A percentile compares a stretch with the other conserved stretches of the same genome.
Evolutionary conservation across 2,329 filamentous ascomycete genomes (phyloP).

Genomic region (Cadophora malorum): DNA sequence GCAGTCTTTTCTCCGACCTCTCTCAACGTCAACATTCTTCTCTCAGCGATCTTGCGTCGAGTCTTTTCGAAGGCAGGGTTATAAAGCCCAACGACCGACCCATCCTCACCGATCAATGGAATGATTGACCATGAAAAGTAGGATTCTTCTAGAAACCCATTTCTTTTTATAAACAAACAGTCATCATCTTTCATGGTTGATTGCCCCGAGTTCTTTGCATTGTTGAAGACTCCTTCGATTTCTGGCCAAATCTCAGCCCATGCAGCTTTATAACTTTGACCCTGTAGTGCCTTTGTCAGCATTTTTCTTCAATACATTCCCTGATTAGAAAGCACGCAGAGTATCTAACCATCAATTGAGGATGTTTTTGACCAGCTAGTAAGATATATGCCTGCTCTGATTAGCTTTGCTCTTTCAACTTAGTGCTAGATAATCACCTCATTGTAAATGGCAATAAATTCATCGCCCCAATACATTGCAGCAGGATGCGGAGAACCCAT

Average conservation of each 20-base stretch:
- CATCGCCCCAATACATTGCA: conserved; percentile 80
- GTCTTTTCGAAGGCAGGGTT: conserved; percentile 86
- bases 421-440: conserved; percentile 48
- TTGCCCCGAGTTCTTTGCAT: conserved; percentile 72
- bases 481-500: conserved; percentile 80
- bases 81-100: conserved; percentile 76
- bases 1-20: conserved; percentile 80
- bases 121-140: conserved; percentile 87
- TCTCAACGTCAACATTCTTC: conserved; percentile 78
- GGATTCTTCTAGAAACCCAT: conserved; percentile 76
- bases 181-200: conserved; percentile 88
- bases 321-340: background rate
- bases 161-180: conserved; percentile 72
- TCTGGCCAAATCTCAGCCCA: conserved; percentile 80
- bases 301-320: conserved; percentile 1
- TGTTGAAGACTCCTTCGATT: conserved; percentile 71
- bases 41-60: conserved; percentile 76
- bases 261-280: conserved; percentile 67
- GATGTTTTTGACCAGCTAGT: conserved; percentile 79
- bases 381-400: conserved; percentile 61
- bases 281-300: conserved; percentile 46
- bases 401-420: background rate
- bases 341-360: conserved; percentile 63
- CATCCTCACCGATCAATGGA: conserved; percentile 76
- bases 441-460: conserved; percentile 74